Conservation (phyloP, 228 moss, liverwort and hornwort species). For the Sphagnum fallax region DNA sequence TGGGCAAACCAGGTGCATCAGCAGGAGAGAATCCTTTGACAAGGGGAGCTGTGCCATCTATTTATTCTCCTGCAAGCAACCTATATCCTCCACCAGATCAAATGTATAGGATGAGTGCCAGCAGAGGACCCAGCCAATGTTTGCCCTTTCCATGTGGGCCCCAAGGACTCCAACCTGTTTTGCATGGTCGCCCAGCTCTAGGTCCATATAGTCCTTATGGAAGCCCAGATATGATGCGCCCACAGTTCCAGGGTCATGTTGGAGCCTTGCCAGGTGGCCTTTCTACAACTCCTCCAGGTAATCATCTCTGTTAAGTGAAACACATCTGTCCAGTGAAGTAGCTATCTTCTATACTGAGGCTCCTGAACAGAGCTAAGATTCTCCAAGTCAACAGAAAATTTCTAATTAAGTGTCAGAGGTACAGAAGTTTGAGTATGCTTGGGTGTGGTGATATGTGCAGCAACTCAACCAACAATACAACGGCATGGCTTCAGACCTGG, state of each 20-base stretch:
- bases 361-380: neutral
- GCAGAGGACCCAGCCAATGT: slow-evolving; percentile 53
- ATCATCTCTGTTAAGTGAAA: neutral
- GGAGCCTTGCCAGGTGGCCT: slow-evolving; percentile 33
- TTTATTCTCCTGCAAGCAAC: slow-evolving; percentile 33
- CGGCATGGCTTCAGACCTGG: slow-evolving; percentile 74
- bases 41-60: slow-evolving; percentile 17
- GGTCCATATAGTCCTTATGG: slow-evolving; percentile 43
- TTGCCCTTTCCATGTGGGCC: slow-evolving; percentile 55
- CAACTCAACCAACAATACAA: slow-evolving; percentile 64
- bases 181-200: slow-evolving; percentile 53
- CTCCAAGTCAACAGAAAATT: neutral
- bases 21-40: slow-evolving; percentile 29
- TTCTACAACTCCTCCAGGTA: slow-evolving; percentile 69
- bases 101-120: slow-evolving; percentile 61
- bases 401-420: neutral
- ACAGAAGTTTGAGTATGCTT: neutral
- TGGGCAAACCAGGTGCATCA: slow-evolving; percentile 27
- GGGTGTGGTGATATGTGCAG: slow-evolving; percentile 25
- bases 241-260: slow-evolving; percentile 49
- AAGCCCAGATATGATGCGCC: neutral
- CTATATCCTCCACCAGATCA: slow-evolving; percentile 62
- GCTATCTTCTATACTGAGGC: neutral
- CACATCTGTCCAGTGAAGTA: neutral
- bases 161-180: slow-evolving; percentile 55